These are phyloP conservation scores for Mimosa pudica DNA, from an alignment of 306 rosid genomes.

Conservation along the genomic window DNA sequence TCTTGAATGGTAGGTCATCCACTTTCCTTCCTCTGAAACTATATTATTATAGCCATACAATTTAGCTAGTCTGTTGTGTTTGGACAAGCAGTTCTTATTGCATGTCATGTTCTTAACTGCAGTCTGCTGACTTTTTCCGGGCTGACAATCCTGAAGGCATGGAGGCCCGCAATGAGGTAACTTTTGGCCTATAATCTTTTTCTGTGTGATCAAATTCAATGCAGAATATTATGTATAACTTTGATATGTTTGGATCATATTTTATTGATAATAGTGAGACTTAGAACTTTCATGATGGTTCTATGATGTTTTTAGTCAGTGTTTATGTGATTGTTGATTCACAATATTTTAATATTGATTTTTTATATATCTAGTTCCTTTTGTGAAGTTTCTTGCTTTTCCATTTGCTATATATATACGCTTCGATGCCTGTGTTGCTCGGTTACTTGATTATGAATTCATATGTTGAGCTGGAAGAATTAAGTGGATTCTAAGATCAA, in stretches of 20 bases:
- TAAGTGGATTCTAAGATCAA: conserved; percentile 20
- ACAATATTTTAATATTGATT: background rate
- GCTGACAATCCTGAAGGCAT: conserved; percentile 97
- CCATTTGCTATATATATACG: conserved; percentile 6
- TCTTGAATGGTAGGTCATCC: conserved; percentile 12
- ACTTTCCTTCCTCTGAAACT: conserved; percentile 4
- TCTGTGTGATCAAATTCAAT: conserved; percentile 29
- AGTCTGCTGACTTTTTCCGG: conserved; percentile 94
- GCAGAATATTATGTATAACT: conserved; percentile 1
- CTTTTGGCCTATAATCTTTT: conserved; percentile 33
- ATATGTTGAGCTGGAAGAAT: conserved; percentile 2
- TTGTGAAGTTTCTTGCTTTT: conserved; percentile 13
- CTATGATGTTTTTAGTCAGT: background rate
- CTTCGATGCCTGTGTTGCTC: background rate
- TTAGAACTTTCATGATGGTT: background rate
- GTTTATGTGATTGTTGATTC: conserved; percentile 23
- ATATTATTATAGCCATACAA: conserved; percentile 27
- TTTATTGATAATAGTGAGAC: conserved; percentile 1
- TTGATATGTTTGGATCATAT: conserved; percentile 3
- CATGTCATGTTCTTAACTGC: conserved; percentile 41
- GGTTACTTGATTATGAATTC: conserved; percentile 21
- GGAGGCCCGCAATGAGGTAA: conserved; percentile 98
- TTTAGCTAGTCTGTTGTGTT: conserved; percentile 22
- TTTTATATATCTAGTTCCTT: conserved; percentile 4
- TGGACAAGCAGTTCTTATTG: conserved; percentile 28